Evolutionary conservation across 2,329 filamentous ascomycete species (phyloP).

Genomic region (Trichoderma aggressivum): DNA sequence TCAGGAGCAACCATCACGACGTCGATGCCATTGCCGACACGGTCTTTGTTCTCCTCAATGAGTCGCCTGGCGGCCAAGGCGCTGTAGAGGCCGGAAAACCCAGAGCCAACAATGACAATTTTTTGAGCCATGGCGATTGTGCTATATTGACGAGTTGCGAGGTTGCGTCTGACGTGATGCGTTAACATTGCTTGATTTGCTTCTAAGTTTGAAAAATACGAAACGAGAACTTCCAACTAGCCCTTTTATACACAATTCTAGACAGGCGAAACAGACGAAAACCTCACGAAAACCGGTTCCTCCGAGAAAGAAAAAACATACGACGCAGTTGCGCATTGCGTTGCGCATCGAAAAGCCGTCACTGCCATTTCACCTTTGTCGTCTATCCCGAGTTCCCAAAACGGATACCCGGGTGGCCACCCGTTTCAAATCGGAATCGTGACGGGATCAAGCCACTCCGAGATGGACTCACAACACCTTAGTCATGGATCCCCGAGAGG

Average conservation of each 20-base stretch:
- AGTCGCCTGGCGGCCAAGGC: slow-evolving; percentile 35
- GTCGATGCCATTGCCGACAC: slow-evolving; percentile 23
- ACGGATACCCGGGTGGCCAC: slow-evolving; percentile 10
- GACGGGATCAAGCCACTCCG: too few relatives aligned
- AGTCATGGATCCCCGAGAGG: not conserved
- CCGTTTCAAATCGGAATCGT: too few relatives aligned
- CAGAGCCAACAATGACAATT: slow-evolving; percentile 29
- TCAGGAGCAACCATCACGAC: slow-evolving; percentile 34
- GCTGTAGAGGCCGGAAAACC: slow-evolving; percentile 37
- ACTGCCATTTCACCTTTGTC: not conserved
- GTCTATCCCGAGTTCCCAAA: not conserved
- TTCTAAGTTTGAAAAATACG: not conserved
- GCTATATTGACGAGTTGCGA: not conserved
- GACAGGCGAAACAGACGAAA: not conserved
- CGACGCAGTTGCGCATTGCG: not conserved
- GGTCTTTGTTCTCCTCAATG: slow-evolving; percentile 23
- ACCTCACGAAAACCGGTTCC: not conserved
- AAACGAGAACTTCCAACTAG: not conserved
- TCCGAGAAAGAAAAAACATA: not conserved
- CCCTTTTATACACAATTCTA: not conserved
- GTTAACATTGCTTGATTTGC: not conserved
- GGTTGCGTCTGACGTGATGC: not conserved
- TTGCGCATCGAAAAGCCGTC: not conserved
- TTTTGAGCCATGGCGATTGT: not conserved
- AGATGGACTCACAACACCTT: not conserved